Conservation (phyloP, 2,329 filamentous ascomycete species). For the Monilinia polystroma region DNA sequence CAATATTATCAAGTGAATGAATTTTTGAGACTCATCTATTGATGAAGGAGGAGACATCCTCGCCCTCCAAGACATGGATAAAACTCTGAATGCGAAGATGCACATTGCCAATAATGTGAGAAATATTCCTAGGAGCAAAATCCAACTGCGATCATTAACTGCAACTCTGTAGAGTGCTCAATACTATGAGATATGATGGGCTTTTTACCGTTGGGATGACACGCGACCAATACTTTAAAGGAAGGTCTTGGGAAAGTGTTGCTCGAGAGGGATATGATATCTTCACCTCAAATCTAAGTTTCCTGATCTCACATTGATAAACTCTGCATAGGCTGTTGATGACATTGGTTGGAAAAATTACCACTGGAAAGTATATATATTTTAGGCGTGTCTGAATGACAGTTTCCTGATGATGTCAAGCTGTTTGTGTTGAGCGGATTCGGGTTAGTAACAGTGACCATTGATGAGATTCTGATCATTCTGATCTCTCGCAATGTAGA, state of each 20-base stretch:
- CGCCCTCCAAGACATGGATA: conserved; percentile 56
- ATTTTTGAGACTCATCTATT: conserved; percentile 15
- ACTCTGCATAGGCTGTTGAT: conserved; percentile 46
- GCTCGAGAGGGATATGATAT: background rate
- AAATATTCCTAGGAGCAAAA: conserved; percentile 16
- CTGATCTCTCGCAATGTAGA: background rate
- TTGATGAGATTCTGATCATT: background rate
- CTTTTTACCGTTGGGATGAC: background rate
- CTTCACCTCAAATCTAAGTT: background rate
- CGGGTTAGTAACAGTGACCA: conserved; percentile 44
- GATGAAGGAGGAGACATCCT: conserved; percentile 50
- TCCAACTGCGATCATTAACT: background rate
- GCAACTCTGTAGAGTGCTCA: background rate
- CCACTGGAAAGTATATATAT: conserved; percentile 48
- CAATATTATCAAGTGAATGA: conserved; percentile 1
- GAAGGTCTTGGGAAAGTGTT: background rate
- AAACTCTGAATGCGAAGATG: conserved; percentile 65
- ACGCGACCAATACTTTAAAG: background rate
- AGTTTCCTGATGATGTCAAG: conserved; percentile 16
- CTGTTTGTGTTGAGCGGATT: conserved; percentile 62
- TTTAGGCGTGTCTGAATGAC: background rate
- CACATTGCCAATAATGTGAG: conserved; percentile 65
- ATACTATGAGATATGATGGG: conserved; percentile 1
- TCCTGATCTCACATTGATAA: conserved; percentile 8
- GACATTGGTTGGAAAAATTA: conserved; percentile 54